phyloP scores from a whole-genome alignment of 805 yeast genomes.

The Groenewaldozyma tartarivorans region DNA sequence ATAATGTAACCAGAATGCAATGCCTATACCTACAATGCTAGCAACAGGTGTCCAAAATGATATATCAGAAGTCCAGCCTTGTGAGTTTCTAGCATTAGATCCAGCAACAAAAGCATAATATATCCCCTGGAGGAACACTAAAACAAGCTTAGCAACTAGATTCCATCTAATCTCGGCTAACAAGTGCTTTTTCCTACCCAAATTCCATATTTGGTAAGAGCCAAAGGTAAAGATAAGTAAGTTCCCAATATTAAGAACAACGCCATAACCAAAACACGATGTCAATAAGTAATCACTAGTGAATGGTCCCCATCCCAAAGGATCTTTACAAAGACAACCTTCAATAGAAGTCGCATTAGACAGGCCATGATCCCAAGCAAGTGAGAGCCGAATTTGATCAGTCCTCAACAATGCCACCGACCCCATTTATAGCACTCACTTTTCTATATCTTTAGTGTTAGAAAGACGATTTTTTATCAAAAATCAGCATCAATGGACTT shows the following conservation, averaged over 20 bases:
- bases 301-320: constrained; percentile 30
- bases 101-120: constrained; percentile 13
- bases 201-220: constrained; percentile 17
- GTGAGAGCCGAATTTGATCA: no score
- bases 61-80: no score
- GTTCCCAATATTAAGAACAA: constrained; percentile 23
- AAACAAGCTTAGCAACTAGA: constrained; percentile 16
- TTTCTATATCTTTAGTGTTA: no score
- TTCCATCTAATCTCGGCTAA: constrained; percentile 18
- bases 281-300: constrained; percentile 21
- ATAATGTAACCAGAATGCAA: constrained; percentile 52
- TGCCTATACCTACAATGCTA: constrained; percentile 35
- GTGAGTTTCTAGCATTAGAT: constrained; percentile 22
- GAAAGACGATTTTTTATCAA: no score
- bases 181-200: constrained; percentile 17
- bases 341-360: no score
- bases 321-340: constrained; percentile 11
- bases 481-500: no score
- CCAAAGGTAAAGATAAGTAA: constrained; percentile 24
- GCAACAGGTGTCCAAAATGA: constrained; percentile 31
- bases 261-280: constrained; percentile 32
- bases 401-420: no score
- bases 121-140: constrained; percentile 14
- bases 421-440: no score
- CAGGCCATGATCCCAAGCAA: no score